A percentile compares a stretch with the other conserved stretches of the same genome.
These are phyloP conservation scores for Grifola frondosa DNA, from an alignment of 1,284 basidiomycete species.

Conservation along the genomic window DNA sequence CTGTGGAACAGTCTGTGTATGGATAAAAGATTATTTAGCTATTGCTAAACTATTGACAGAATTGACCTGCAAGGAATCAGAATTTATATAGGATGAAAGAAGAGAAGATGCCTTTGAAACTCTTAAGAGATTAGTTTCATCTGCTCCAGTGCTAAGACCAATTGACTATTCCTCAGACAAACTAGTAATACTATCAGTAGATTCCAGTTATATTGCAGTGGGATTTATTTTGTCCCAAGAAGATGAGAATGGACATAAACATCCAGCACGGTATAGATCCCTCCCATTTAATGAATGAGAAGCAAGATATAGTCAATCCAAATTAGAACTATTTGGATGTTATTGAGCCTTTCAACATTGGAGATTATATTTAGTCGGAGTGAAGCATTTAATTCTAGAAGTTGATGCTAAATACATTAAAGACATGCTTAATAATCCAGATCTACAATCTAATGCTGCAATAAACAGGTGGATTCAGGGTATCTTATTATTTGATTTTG, in stretches of 20 bases:
- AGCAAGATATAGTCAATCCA: no score
- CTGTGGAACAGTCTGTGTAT: conserved; percentile 32
- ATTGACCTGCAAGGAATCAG: conserved; percentile 21
- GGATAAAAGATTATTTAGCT: conserved; percentile 29
- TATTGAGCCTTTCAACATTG: no score
- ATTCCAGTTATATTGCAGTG: conserved; percentile 33
- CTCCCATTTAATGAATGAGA: no score
- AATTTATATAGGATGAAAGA: conserved; percentile 28
- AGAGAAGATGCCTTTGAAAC: conserved; percentile 26
- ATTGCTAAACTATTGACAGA: conserved; percentile 26
- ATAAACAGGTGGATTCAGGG: no score
- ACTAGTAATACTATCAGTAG: conserved; percentile 36
- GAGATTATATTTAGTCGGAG: no score
- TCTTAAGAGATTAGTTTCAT: conserved; percentile 28
- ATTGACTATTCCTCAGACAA: conserved; percentile 33
- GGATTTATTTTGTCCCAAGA: conserved; percentile 34
- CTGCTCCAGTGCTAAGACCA: conserved; percentile 22
- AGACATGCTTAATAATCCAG: no score
- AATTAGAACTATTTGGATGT: no score
- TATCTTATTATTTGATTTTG: no score
- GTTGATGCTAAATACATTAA: no score
- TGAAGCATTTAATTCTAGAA: no score
- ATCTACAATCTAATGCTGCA: no score
- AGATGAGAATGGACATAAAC: conserved; percentile 19
- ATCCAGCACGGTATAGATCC: no score